Percentiles rank a stretch among this genome's conserved stretches.
These are phyloP conservation scores for Monilinia laxa DNA, from an alignment of 2,329 filamentous ascomycete genomes.

Conservation along the genomic window DNA sequence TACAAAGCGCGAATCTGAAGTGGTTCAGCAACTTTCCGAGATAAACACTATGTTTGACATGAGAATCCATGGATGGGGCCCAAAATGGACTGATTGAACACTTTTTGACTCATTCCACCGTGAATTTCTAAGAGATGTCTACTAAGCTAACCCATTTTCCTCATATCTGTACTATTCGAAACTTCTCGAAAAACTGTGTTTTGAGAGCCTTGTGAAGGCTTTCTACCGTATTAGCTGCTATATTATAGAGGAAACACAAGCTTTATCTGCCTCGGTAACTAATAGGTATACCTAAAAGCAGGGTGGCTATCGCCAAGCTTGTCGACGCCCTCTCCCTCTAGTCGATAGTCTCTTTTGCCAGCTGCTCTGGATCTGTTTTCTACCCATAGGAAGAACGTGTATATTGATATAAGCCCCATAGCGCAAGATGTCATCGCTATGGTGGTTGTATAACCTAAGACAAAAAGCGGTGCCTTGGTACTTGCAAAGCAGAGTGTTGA, in stretches of 20 bases:
- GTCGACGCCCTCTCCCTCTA: neutral
- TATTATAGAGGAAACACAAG: neutral
- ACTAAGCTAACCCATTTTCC: neutral
- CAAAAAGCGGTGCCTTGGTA: neutral
- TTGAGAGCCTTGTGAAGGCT: neutral
- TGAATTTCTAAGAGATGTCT: neutral
- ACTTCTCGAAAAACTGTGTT: neutral
- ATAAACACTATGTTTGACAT: neutral
- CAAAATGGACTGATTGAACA: neutral
- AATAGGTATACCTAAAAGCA: conserved; percentile 7
- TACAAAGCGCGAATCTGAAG: neutral
- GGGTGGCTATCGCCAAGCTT: neutral
- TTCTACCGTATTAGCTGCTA: neutral
- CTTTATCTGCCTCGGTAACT: neutral
- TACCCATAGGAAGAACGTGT: neutral
- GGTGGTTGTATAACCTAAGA: neutral
- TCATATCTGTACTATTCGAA: neutral
- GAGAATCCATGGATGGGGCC: no score
- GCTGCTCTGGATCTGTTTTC: conserved; percentile 7
- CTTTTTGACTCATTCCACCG: no score
- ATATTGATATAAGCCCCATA: neutral
- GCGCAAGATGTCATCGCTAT: neutral
- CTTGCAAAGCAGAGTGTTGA: conserved; percentile 12
- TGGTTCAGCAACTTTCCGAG: neutral
- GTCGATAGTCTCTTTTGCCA: neutral